These are phyloP conservation scores for Russula sp. DNA, from an alignment of 768 basidiomycete species.

Conservation along the genomic window DNA sequence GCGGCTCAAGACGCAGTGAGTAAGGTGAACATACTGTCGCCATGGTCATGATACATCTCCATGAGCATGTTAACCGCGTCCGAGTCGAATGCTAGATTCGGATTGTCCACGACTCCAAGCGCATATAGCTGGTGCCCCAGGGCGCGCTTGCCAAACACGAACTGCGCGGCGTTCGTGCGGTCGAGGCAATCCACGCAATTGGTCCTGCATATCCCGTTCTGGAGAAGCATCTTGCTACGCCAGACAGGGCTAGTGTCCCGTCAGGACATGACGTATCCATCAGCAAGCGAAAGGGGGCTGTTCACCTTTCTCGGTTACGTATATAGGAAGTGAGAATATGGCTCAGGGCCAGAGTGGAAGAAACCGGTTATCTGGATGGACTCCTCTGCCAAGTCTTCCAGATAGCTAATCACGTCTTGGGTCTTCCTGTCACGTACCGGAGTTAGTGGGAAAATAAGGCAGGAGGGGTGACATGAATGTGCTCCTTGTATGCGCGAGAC, in stretches of 20 bases:
- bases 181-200: conserved; percentile 98
- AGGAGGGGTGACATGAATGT: conserved; percentile 25
- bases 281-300: neutral
- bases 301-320: conserved; percentile 38
- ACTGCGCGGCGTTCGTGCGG: conserved; percentile 94
- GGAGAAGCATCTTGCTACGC: conserved; percentile 68
- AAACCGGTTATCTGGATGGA: conserved; percentile 87
- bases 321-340: conserved; percentile 63
- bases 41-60: conserved; percentile 98
- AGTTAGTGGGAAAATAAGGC: neutral
- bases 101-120: conserved; percentile 79
- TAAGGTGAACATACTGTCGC: conserved; percentile 63
- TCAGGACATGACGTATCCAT: conserved; percentile 1
- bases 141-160: conserved; percentile 92
- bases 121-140: conserved; percentile 95
- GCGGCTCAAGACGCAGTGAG: neutral
- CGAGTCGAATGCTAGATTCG: conserved; percentile 84
- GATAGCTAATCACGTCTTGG: conserved; percentile 90
- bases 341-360: conserved; percentile 91
- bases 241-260: conserved; percentile 34
- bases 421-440: conserved; percentile 63
- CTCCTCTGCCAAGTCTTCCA: conserved; percentile 94
- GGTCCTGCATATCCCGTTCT: conserved; percentile 87
- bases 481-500: conserved; percentile 93
- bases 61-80: conserved; percentile 96